Conservation (phyloP, 306 rosid genomes). For the barrel medic (Medicago truncatula) region DNA sequence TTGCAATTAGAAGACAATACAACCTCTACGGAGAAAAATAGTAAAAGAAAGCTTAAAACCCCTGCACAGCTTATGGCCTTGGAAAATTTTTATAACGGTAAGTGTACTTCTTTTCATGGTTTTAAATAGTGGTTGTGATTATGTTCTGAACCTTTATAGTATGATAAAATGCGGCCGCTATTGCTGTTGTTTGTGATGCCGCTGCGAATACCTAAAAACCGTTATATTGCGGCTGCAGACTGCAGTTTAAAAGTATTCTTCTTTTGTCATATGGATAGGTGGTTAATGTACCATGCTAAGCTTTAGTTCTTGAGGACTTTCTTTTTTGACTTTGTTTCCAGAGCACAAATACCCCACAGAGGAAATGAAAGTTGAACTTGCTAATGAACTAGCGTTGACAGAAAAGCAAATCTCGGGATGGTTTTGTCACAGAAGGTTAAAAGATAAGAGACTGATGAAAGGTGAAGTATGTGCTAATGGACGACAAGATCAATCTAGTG, state of each 20-base stretch:
- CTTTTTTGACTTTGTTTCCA: slow-evolving; percentile 40
- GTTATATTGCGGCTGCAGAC: not conserved
- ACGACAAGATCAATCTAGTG: slow-evolving; percentile 88
- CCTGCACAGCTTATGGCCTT: slow-evolving; percentile 76
- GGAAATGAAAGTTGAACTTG: slow-evolving; percentile 78
- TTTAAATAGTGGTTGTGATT: not conserved
- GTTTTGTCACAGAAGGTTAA: slow-evolving; percentile 98
- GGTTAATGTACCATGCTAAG: slow-evolving; percentile 20
- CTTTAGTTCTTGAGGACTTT: slow-evolving; percentile 32
- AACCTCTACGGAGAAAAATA: slow-evolving; percentile 64
- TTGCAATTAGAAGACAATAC: slow-evolving; percentile 76
- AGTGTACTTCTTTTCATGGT: not conserved
- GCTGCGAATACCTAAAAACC: not conserved
- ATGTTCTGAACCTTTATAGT: not conserved
- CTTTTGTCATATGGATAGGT: slow-evolving; percentile 17
- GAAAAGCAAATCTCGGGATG: slow-evolving; percentile 96
- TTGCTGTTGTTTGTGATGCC: not conserved
- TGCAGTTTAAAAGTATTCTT: slow-evolving; percentile 1
- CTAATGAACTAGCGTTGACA: slow-evolving; percentile 71
- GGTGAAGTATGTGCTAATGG: slow-evolving; percentile 67
- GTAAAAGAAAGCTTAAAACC: slow-evolving; percentile 83
- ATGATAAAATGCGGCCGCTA: not conserved
- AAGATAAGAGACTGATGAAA: slow-evolving; percentile 70
- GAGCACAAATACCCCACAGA: slow-evolving; percentile 92
- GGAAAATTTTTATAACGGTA: slow-evolving; percentile 86